Base-by-base conservation (phyloP, 257 asterid genomes). In the Jacaranda copaia region DNA sequence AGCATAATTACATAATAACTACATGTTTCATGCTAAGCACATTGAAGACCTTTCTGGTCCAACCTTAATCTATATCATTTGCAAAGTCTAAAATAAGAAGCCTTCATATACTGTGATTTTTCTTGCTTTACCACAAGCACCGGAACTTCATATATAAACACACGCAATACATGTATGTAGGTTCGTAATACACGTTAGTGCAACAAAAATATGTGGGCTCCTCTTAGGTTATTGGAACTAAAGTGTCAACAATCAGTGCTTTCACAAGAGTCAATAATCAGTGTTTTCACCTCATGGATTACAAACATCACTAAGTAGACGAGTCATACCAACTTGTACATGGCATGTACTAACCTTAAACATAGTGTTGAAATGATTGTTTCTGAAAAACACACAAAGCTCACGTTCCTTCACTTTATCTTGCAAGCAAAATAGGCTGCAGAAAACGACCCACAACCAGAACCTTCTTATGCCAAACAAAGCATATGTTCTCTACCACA, bases 311-410 rank as follows among this genome's bases (percentile, higher is more conserved):
- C 43, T 15, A 66, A 2, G 38, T 39, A 52, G 35, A 46, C 58
- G 57, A 69, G 64, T 42, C 36, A 61, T 60, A 35, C 68, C 45
- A 46, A 70, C 63, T 57, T 40, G 19, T 57, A 42, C 62, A 78
- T 7, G 52, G 32, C 66, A 73, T 55, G 8, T 58, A 80, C 92
- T 78, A 70, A 95, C 98, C 98, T 96, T 96, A 83, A 93, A 91
- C 99, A 96, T 93, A 53, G 97, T 91, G 81, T 93, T 96, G 91
- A 96, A 96, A 86, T 91, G 99, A 79, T 96, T 96, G 85, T 96
- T 96, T 77, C 98, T 89, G 92, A 96, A 96, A 67, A 96, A 91
- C 64, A 96, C 97, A 70, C 97, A 91, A 61, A 96, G 86, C 85
- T 93, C 99, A 1, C 96, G 88, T 84, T 96, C 99, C 87, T 90